phyloP scores from a whole-genome alignment of 257 asterid species.

The Knoxia roxburghii region DNA sequence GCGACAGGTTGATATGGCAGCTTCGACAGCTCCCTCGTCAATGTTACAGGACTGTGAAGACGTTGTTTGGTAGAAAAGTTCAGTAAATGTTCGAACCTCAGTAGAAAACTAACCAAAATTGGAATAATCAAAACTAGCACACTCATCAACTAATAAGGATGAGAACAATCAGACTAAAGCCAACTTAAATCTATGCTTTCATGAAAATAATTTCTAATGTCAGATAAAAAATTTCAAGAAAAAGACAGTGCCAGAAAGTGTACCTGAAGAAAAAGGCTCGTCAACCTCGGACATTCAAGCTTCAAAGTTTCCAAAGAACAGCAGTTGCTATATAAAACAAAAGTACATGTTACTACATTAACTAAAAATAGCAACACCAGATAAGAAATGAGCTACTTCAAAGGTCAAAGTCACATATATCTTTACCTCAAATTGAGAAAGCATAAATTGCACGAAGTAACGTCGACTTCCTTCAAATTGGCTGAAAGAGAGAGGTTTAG shows the following conservation, averaged over 20 bases:
- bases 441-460: slow-evolving; percentile 71
- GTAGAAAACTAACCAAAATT: slow-evolving; percentile 1
- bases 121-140: background rate
- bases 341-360: slow-evolving; percentile 10
- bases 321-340: slow-evolving; percentile 63
- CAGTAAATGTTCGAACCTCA: too few species aligned
- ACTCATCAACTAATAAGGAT: too few species aligned
- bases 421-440: slow-evolving; percentile 88
- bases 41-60: slow-evolving; percentile 67
- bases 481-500: slow-evolving; percentile 83
- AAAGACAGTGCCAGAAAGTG: slow-evolving; percentile 6
- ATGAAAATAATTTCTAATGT: background rate
- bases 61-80: too few species aligned
- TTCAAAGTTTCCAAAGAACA: slow-evolving; percentile 75
- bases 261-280: slow-evolving; percentile 98
- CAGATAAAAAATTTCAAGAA: background rate
- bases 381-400: background rate
- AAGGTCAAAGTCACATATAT: slow-evolving; percentile 5
- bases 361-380: slow-evolving; percentile 1
- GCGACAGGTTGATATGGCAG: slow-evolving; percentile 61
- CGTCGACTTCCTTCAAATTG: slow-evolving; percentile 84
- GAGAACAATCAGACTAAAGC: background rate
- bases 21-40: slow-evolving; percentile 73
- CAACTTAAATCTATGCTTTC: background rate
- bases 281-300: slow-evolving; percentile 83